Percentiles rank a stretch among this genome's conserved stretches.
Conservation (phyloP, 2,329 filamentous ascomycete genomes). For the Fusarium keratoplasticum region DNA sequence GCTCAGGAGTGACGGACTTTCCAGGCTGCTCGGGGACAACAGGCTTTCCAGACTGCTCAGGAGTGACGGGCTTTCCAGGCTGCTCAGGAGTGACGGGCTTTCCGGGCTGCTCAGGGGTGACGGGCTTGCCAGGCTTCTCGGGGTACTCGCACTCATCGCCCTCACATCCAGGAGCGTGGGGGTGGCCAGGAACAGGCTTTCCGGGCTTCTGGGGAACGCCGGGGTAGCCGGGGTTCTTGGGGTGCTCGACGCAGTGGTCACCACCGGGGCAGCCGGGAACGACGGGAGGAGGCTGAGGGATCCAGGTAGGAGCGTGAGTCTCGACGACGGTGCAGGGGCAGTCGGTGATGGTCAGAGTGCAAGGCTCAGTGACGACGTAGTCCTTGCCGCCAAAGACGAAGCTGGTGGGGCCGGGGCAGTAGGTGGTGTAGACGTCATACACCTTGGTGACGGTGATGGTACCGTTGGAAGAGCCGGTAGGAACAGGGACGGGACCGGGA, state of each 20-base stretch:
- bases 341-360: constrained; percentile 66
- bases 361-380: constrained; percentile 66
- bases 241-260: background rate
- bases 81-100: background rate
- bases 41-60: background rate
- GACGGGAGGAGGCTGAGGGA: constrained; percentile 11
- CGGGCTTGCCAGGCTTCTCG: constrained; percentile 8
- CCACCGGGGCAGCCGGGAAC: background rate
- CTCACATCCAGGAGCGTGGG: background rate
- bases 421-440: constrained; percentile 53
- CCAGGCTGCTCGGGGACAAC: background rate
- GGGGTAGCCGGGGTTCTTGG: background rate
- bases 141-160: background rate
- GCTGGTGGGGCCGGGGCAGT: constrained; percentile 61
- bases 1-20: background rate
- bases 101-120: constrained; percentile 1
- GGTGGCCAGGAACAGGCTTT: constrained; percentile 6
- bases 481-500: constrained; percentile 10
- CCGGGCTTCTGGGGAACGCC: background rate
- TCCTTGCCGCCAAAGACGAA: constrained; percentile 62
- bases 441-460: constrained; percentile 50
- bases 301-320: constrained; percentile 41
- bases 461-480: constrained; percentile 25
- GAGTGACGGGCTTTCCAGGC: background rate
- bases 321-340: constrained; percentile 62